Evolutionary conservation across 192 early-diverging fungal genomes (phyloP).

Genomic region (Linnemannia exigua): DNA sequence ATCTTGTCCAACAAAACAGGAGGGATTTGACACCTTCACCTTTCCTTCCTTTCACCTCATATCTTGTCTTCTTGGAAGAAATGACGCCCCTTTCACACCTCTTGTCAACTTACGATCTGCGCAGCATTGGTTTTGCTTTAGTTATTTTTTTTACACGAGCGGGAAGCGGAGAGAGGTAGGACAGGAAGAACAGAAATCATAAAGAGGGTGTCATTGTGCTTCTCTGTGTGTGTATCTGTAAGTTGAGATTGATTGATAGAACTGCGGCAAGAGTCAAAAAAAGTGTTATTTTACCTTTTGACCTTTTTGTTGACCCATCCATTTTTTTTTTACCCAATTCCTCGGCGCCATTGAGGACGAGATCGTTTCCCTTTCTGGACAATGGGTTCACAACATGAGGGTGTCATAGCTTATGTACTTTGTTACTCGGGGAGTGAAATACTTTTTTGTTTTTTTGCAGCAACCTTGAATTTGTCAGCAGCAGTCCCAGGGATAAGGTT

Average conservation of each 20-base stretch:
- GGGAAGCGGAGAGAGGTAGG: background rate
- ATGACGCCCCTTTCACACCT: background rate
- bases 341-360: background rate
- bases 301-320: background rate
- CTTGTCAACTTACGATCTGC: background rate
- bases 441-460: background rate
- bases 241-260: no score
- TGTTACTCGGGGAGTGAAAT: background rate
- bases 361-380: constrained; percentile 1
- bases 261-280: background rate
- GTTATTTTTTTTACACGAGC: background rate
- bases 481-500: background rate
- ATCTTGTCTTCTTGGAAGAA: background rate
- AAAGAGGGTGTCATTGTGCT: background rate
- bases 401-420: no score
- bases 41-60: background rate
- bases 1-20: constrained; percentile 3
- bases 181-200: background rate
- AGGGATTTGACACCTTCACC: background rate
- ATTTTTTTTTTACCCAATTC: background rate
- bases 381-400: background rate
- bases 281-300: background rate
- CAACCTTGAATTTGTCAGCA: background rate
- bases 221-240: no score
- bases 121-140: background rate